Conservation (phyloP, 2,329 filamentous ascomycete genomes). For the Geosmithia putterillii region DNA sequence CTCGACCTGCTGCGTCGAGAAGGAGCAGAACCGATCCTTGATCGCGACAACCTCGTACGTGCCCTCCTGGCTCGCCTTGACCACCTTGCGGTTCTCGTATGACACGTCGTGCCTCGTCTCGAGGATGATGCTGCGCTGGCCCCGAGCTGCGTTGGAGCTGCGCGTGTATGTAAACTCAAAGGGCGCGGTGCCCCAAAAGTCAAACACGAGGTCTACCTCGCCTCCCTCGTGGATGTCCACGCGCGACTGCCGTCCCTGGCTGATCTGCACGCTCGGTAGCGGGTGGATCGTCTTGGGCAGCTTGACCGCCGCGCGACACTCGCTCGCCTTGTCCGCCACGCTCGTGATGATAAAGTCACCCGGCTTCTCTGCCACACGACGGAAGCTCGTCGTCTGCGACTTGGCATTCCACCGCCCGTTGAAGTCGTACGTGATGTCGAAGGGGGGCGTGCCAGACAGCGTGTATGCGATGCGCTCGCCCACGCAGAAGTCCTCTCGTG, state of each 20-base stretch:
- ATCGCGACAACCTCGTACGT: slow-evolving; percentile 96
- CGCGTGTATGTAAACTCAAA: slow-evolving; percentile 98
- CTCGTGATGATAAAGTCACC: slow-evolving; percentile 81
- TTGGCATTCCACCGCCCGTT: slow-evolving; percentile 71
- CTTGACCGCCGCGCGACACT: slow-evolving; percentile 70
- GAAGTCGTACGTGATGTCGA: slow-evolving; percentile 88
- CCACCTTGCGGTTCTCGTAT: slow-evolving; percentile 66
- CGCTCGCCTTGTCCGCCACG: slow-evolving; percentile 75
- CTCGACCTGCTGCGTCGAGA: slow-evolving; percentile 57
- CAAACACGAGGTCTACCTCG: slow-evolving; percentile 84
- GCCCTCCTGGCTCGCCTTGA: slow-evolving; percentile 83
- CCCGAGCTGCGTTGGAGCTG: slow-evolving; percentile 72
- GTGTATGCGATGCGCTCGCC: slow-evolving; percentile 91
- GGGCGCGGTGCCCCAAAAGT: slow-evolving; percentile 89
- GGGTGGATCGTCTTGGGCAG: slow-evolving; percentile 79
- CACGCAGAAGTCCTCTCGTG: slow-evolving; percentile 81
- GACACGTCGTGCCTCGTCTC: slow-evolving; percentile 86
- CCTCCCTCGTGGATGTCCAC: slow-evolving; percentile 96
- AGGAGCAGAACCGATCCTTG: slow-evolving; percentile 85
- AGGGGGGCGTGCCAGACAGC: slow-evolving; percentile 80
- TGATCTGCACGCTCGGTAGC: slow-evolving; percentile 83
- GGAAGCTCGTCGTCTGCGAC: slow-evolving; percentile 71
- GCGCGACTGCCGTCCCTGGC: slow-evolving; percentile 65
- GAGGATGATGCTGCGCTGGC: slow-evolving; percentile 66
- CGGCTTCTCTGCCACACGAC: slow-evolving; percentile 82